A percentile compares a stretch with the other conserved stretches of the same genome.
Conservation (phyloP, 768 basidiomycete species). For the Serendipita sp. region DNA sequence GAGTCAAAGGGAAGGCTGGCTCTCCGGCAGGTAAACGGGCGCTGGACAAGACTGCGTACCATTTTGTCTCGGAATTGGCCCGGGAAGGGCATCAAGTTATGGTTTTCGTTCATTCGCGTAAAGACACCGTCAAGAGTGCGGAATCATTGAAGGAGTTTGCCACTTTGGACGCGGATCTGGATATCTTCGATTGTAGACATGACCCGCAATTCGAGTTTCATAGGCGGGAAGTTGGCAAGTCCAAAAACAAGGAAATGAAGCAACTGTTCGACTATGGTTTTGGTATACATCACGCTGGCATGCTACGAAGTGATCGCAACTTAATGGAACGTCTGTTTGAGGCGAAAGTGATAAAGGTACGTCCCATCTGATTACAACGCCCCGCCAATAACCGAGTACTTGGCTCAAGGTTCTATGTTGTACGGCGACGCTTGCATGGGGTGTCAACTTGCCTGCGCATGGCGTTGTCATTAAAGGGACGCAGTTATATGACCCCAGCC, state of each 20-base stretch:
- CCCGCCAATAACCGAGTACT: not conserved
- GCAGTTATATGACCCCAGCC: constrained; percentile 82
- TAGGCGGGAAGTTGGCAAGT: constrained; percentile 60
- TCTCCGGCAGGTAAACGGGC: constrained; percentile 62
- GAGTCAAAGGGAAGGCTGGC: constrained; percentile 76
- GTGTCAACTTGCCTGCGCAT: constrained; percentile 96
- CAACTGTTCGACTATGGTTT: constrained; percentile 82
- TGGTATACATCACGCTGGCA: constrained; percentile 97
- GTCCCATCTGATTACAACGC: not conserved
- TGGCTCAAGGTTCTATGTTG: constrained; percentile 75
- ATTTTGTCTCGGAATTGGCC: constrained; percentile 82
- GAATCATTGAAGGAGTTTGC: constrained; percentile 65
- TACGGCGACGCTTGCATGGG: constrained; percentile 97
- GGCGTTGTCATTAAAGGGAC: constrained; percentile 98
- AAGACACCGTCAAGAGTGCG: constrained; percentile 93
- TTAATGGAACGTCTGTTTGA: constrained; percentile 93
- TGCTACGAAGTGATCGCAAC: constrained; percentile 87
- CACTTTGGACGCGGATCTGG: constrained; percentile 47
- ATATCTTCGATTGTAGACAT: constrained; percentile 67
- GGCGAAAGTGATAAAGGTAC: constrained; percentile 77
- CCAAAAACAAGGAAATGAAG: constrained; percentile 93
- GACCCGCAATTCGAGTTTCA: constrained; percentile 68
- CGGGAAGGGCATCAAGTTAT: constrained; percentile 93
- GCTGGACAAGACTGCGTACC: constrained; percentile 72
- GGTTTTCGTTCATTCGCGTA: constrained; percentile 98